Evolutionary conservation across 345 rosid species (phyloP), one percentile per base, ranked within the genome.

Genomic region (Lepidium didymum): DNA sequence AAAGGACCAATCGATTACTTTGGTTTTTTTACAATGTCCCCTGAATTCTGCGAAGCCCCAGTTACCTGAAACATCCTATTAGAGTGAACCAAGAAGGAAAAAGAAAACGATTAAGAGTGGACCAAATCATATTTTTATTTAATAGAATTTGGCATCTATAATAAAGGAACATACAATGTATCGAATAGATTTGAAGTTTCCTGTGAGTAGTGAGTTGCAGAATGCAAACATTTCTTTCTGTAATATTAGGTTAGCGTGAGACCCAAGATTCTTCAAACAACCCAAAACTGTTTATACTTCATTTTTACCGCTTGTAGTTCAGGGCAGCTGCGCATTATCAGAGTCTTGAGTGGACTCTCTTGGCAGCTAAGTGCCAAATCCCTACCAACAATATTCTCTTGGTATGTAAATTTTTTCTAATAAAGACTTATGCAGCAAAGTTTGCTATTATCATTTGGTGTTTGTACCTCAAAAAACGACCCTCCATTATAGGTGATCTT

Each of bases 41-140:
- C 77, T 75, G 38, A 78, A 83, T 47, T 86, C 76, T 63, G 84
- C 85, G 81, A 89, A 80, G 23, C 92, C 90, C 56, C 79, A 85
- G 77, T 89, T 84, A 59, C 82, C 89, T 55, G 98, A 92, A 73
- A 92, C 72, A 75, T 92, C 96, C 95, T 92, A 67, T 35, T 10
- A 35, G 36, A 60, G 50, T 55, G 25, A 47, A 44, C 41, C 35
- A 56, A 56, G 16, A 8, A 12, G 10, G 45, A 52, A 75, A 14
- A 73, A 61, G 31, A 57, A 69, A 69, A 71, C 3, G 46, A n/a
- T 34, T 52, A 52, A 19, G 54, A 50, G 29, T 51, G 36, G 12
- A 23, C 19, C 34, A 47, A 27, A 12, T 33, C 11, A 27, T 31
- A 34, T 7, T 15, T 31, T 37, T 41, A 29, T 44, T 34, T 62